Percentiles rank a stretch among this genome's conserved stretches.
Evolutionary conservation across 352 stramenopile genomes (phyloP).

Genomic region (Phytophthora hybrid): DNA sequence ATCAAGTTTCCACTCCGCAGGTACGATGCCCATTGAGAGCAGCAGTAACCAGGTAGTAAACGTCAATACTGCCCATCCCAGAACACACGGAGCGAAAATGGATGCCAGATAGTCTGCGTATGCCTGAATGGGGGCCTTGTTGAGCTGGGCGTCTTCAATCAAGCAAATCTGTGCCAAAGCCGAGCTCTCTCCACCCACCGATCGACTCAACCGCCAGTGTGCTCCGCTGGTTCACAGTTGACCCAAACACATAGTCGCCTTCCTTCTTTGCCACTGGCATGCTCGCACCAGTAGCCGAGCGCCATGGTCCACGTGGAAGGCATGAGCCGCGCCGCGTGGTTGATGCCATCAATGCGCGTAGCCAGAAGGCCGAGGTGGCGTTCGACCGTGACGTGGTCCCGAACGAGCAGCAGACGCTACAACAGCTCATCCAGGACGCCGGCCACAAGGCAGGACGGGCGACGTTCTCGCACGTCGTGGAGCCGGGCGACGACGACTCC

Average conservation of each 20-base stretch:
- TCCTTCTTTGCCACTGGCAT: constrained; percentile 86
- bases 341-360: constrained; percentile 90
- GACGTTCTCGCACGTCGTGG: constrained; percentile 80
- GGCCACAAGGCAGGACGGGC: no score
- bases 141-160: constrained; percentile 88
- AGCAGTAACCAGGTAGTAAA: constrained; percentile 21
- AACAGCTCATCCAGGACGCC: constrained; percentile 73
- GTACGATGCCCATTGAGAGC: constrained; percentile 13
- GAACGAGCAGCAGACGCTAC: constrained; percentile 56
- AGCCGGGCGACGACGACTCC: constrained; percentile 78
- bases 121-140: constrained; percentile 90
- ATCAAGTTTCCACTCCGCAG: constrained; percentile 19
- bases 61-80: constrained; percentile 18
- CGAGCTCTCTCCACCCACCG: constrained; percentile 74
- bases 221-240: constrained; percentile 86
- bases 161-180: constrained; percentile 85
- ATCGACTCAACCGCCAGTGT: constrained; percentile 81
- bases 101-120: constrained; percentile 67
- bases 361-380: constrained; percentile 84
- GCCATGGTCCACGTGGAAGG: constrained; percentile 86
- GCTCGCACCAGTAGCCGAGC: constrained; percentile 73
- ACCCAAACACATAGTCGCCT: constrained; percentile 87
- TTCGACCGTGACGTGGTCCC: constrained; percentile 77
- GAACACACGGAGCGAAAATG: constrained; percentile 40
- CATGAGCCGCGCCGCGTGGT: constrained; percentile 90